These are phyloP conservation scores for Suillus decipiens DNA, from an alignment of 768 basidiomycete species.

Conservation along the genomic window DNA sequence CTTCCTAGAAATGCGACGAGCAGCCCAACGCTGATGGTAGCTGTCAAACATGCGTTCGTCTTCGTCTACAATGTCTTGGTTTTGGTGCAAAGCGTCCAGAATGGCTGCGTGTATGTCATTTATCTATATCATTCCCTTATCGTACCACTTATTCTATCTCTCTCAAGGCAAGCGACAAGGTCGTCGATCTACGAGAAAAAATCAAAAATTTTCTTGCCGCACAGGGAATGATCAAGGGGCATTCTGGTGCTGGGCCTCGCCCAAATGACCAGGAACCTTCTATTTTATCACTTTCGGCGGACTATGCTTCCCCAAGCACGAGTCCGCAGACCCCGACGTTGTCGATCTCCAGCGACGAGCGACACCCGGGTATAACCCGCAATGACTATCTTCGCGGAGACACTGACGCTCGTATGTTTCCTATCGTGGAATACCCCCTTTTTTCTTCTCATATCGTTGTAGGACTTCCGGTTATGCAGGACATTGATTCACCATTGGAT, in stretches of 20 bases:
- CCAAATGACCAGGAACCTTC: slow-evolving; percentile 56
- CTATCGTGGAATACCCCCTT: background rate
- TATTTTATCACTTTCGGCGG: slow-evolving; percentile 50
- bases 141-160: slow-evolving; percentile 17
- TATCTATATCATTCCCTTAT: background rate
- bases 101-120: slow-evolving; percentile 69
- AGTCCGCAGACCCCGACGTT: slow-evolving; percentile 50
- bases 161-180: slow-evolving; percentile 70
- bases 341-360: slow-evolving; percentile 43
- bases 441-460: slow-evolving; percentile 6
- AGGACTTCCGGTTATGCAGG: slow-evolving; percentile 34
- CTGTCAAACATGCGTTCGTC: slow-evolving; percentile 77
- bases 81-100: slow-evolving; percentile 86
- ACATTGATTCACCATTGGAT: slow-evolving; percentile 33
- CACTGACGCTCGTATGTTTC: slow-evolving; percentile 29
- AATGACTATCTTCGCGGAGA: slow-evolving; percentile 19
- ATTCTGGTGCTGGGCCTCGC: slow-evolving; percentile 70
- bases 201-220: slow-evolving; percentile 79
- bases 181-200: slow-evolving; percentile 68
- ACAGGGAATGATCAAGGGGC: slow-evolving; percentile 89
- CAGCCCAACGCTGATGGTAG: slow-evolving; percentile 57
- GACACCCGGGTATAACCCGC: slow-evolving; percentile 34
- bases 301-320: slow-evolving; percentile 40
- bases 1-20: slow-evolving; percentile 80
- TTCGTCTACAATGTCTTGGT: slow-evolving; percentile 81